Evolutionary conservation across 208 protist genomes (phyloP).

Genomic region (Trypanosoma scelopori): DNA sequence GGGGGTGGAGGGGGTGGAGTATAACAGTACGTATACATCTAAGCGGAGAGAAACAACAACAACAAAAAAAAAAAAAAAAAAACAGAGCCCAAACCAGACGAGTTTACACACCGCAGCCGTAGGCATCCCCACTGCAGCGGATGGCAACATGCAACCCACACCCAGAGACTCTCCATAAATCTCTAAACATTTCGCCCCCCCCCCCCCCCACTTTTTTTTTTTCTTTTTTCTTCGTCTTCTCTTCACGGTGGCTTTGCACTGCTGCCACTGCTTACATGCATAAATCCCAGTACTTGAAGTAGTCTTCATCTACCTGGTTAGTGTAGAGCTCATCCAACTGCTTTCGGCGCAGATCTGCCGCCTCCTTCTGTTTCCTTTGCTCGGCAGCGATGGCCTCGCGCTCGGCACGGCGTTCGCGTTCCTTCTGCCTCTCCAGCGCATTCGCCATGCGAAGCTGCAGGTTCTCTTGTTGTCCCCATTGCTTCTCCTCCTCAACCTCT

Average conservation of each 20-base stretch:
- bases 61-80: conserved; percentile 6
- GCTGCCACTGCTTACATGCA: conserved; percentile 47
- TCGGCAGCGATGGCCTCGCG: conserved; percentile 55
- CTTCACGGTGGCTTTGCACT: not conserved
- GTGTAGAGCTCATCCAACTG: conserved; percentile 81
- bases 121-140: too few relatives aligned
- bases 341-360: conserved; percentile 47
- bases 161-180: too few relatives aligned
- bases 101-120: too few relatives aligned
- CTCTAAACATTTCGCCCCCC: not conserved
- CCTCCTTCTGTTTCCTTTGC: conserved; percentile 63
- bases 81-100: not conserved
- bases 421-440: conserved; percentile 82
- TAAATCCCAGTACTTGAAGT: conserved; percentile 90
- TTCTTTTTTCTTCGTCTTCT: not conserved
- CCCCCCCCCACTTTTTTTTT: not conserved
- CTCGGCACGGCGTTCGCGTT: conserved; percentile 77
- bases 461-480: conserved; percentile 87
- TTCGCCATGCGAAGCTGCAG: conserved; percentile 89
- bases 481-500: conserved; percentile 87
- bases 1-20: too few relatives aligned
- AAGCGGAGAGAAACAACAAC: conserved; percentile 7
- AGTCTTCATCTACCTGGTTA: conserved; percentile 89
- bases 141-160: too few relatives aligned
- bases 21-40: not conserved